Evolutionary conservation across 2,329 filamentous ascomycete genomes (phyloP).

Genomic region (Ophiostoma sp.): DNA sequence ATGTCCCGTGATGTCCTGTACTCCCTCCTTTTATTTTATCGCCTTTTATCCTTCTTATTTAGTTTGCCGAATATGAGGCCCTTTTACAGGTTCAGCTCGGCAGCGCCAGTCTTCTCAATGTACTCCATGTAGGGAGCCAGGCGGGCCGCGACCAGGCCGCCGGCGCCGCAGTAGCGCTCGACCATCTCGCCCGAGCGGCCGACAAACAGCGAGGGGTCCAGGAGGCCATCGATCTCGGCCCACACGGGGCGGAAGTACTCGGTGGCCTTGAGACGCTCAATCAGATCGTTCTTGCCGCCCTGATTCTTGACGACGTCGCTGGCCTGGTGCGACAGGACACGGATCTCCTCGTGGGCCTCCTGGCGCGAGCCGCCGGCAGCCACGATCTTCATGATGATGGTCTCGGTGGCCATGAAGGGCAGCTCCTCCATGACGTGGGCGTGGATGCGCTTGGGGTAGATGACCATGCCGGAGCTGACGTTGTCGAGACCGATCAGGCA

Average conservation of each 20-base stretch:
- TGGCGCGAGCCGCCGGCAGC: slow-evolving; percentile 67
- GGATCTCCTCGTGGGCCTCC: slow-evolving; percentile 82
- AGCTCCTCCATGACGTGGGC: slow-evolving; percentile 67
- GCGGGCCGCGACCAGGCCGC: slow-evolving; percentile 18
- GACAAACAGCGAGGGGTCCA: slow-evolving; percentile 30
- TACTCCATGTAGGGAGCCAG: slow-evolving; percentile 21
- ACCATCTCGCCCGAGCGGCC: slow-evolving; percentile 45
- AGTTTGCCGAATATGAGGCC: background rate
- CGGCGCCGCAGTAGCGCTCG: slow-evolving; percentile 31
- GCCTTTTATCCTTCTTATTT: background rate
- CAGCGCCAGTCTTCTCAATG: slow-evolving; percentile 20
- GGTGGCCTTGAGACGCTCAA: slow-evolving; percentile 67
- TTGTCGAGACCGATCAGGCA: slow-evolving; percentile 60
- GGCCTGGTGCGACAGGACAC: slow-evolving; percentile 74
- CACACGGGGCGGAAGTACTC: slow-evolving; percentile 71
- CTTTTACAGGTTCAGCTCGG: slow-evolving; percentile 23
- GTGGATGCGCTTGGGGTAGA: slow-evolving; percentile 71
- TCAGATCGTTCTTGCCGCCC: slow-evolving; percentile 73
- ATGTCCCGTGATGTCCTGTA: background rate
- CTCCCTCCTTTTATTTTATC: background rate
- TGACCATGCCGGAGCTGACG: slow-evolving; percentile 59
- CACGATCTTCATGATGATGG: slow-evolving; percentile 73
- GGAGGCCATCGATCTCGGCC: slow-evolving; percentile 43
- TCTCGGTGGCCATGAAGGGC: slow-evolving; percentile 53
- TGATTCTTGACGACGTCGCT: slow-evolving; percentile 44